Conservation (phyloP, 73 alveolate genomes). For the Paramecium tetraurelia region DNA sequence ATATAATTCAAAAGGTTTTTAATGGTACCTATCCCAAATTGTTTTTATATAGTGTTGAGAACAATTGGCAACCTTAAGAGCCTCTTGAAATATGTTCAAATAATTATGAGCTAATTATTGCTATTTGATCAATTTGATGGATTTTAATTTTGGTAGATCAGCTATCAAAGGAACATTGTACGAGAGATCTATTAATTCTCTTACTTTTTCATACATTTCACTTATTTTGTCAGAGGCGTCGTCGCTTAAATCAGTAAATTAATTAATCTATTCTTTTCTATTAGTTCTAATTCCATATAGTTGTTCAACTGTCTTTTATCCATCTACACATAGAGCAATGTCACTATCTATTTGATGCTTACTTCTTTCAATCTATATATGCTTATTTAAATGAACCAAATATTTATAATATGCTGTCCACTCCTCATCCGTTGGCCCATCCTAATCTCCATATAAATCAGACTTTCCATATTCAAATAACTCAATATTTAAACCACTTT, state of each 20-base stretch:
- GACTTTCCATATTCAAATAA: constrained; percentile 30
- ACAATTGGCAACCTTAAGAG: background rate
- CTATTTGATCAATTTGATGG: background rate
- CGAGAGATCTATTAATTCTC: background rate
- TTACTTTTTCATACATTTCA: background rate
- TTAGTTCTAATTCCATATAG: background rate
- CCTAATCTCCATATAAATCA: constrained; percentile 29
- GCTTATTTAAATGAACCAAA: constrained; percentile 13
- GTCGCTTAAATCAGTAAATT: background rate
- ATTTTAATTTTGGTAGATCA: background rate
- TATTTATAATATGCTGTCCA: constrained; percentile 37
- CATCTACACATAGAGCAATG: background rate
- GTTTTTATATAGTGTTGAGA: background rate
- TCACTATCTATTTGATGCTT: background rate
- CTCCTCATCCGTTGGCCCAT: background rate
- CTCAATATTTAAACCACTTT: background rate
- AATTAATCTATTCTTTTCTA: background rate
- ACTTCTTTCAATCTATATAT: background rate
- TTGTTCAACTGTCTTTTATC: background rate
- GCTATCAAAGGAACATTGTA: background rate
- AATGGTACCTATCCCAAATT: background rate
- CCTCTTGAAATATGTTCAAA: background rate
- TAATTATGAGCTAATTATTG: constrained; percentile 1
- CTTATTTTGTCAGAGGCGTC: background rate
- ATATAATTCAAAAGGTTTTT: background rate